A percentile compares a stretch with the other conserved stretches of the same genome.
These are phyloP conservation scores for Colletotrichum falcatum DNA, from an alignment of 2,329 filamentous ascomycete genomes.

Conservation along the genomic window DNA sequence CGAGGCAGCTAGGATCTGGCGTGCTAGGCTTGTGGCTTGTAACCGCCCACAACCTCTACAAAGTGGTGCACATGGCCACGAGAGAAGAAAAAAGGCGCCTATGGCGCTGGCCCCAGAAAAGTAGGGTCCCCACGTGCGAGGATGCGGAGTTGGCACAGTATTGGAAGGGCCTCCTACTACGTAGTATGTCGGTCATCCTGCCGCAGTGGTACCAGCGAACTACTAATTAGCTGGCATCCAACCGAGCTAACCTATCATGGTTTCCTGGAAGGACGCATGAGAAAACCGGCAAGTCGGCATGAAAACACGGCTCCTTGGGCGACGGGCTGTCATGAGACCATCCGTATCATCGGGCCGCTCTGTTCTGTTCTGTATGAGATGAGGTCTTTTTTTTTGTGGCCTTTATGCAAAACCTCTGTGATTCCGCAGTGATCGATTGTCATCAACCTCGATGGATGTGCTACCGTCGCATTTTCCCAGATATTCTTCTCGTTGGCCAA, in stretches of 20 bases:
- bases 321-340: slow-evolving; percentile 15
- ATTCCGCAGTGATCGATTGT: slow-evolving; percentile 2
- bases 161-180: neutral
- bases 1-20: neutral
- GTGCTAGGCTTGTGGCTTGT: neutral
- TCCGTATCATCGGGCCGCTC: slow-evolving; percentile 24
- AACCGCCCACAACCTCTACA: slow-evolving; percentile 11
- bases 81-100: slow-evolving; percentile 24
- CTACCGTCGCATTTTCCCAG: slow-evolving; percentile 6
- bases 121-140: slow-evolving; percentile 14
- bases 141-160: neutral
- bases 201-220: slow-evolving; percentile 1
- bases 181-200: neutral
- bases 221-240: neutral
- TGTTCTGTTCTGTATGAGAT: slow-evolving; percentile 23
- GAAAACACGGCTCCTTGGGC: neutral
- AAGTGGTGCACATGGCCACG: neutral
- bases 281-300: slow-evolving; percentile 28
- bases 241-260: slow-evolving; percentile 9
- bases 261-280: neutral
- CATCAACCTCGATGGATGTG: slow-evolving; percentile 12
- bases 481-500: neutral
- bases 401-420: neutral
- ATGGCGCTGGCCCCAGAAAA: slow-evolving; percentile 19
- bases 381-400: slow-evolving; percentile 15